A percentile compares a stretch with the other conserved stretches of the same genome.
phyloP scores from a whole-genome alignment of 2,329 filamentous ascomycete species.

The Aspergillus amoenus region DNA sequence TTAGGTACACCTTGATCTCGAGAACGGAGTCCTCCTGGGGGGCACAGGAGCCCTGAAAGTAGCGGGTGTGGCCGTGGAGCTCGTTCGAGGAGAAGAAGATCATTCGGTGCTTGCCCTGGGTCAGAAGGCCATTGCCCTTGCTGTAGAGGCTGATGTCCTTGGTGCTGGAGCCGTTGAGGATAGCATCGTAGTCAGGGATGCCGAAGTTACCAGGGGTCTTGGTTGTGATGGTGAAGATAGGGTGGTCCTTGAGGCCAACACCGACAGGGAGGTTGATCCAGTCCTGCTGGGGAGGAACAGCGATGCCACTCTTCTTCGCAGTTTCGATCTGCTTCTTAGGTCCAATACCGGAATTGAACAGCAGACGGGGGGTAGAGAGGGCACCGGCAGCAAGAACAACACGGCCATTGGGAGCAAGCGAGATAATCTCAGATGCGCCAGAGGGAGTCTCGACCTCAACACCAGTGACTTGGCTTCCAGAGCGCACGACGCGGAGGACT shows the following conservation, averaged over 20 bases:
- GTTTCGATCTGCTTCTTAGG: conserved; percentile 49
- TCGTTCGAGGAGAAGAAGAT: conserved; percentile 24
- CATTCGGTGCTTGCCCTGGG: conserved; percentile 21
- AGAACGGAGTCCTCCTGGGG: conserved; percentile 14
- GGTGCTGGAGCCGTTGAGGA: conserved; percentile 7
- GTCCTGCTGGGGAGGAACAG: conserved; percentile 36
- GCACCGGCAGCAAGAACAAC: conserved; percentile 67
- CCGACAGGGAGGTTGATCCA: conserved; percentile 53
- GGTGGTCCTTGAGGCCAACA: conserved; percentile 48
- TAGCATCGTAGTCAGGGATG: conserved; percentile 17
- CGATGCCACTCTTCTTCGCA: conserved; percentile 42
- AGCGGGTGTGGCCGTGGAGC: conserved; percentile 20
- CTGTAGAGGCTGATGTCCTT: conserved; percentile 8
- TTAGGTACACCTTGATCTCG: conserved; percentile 22
- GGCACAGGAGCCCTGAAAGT: conserved; percentile 23
- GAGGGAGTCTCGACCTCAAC: conserved; percentile 19
- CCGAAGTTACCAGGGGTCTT: conserved; percentile 19
- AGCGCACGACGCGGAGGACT: conserved; percentile 64
- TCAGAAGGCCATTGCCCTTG: conserved; percentile 12
- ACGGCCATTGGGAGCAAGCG: conserved; percentile 61
- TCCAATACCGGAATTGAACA: conserved; percentile 68
- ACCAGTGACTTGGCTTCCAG: conserved; percentile 61
- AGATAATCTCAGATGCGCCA: conserved; percentile 57
- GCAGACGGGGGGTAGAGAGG: conserved; percentile 66
- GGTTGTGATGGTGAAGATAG: conserved; percentile 20